Evolutionary conservation across 2,329 filamentous ascomycete species (phyloP), one percentile per base, ranked within the genome.

Genomic region (Monilinia polystroma): DNA sequence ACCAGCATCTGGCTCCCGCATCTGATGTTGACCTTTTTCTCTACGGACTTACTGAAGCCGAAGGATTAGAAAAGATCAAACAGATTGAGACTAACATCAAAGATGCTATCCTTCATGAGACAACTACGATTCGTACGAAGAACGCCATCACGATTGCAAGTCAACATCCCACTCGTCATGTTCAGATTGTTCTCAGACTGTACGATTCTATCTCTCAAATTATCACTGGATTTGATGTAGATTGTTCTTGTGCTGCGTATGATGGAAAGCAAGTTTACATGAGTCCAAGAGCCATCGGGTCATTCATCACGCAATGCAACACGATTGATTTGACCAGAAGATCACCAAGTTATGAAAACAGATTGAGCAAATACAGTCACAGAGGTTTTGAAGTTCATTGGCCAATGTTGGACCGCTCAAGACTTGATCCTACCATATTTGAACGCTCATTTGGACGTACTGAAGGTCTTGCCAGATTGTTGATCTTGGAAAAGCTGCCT

Each of bases 1-100:
- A 96, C 73, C 87, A 93, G 73, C 86, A 87, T 68, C 85, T 94
- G 70, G 90, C 90, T 14, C 92, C 92, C 0, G 91, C 92, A 1
- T 94, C 91, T 4, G 92, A 96, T 76, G 90, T 96, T 12, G 92
- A 96, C 76, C 82, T 96, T 2, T 96, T 96, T 75, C 79, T 96
- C 41, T 94, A 95, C 73, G 92, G 89, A 0, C 81, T 96, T 69
- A 88, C 83, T 11, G 90, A 95, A 72, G 86, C 92, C 58, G 81
- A 93, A 75, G 92, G 90, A 0, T 81, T 93, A 23, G 87, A 92
- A 73, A 95, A 96, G 81, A 95, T 96, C 78, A 89, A 90, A 75
- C 82, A 91, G 71, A 94, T 96, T 68, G 92, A 96, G 76, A 79
- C 82, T 29, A 83, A 82, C n/a, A 84, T 96, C 71, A 87, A 86